Evolutionary conservation across 75 land plant species (phyloP), one percentile per base, ranked within the genome.

Genomic region (Selaginella moellendorffii): DNA sequence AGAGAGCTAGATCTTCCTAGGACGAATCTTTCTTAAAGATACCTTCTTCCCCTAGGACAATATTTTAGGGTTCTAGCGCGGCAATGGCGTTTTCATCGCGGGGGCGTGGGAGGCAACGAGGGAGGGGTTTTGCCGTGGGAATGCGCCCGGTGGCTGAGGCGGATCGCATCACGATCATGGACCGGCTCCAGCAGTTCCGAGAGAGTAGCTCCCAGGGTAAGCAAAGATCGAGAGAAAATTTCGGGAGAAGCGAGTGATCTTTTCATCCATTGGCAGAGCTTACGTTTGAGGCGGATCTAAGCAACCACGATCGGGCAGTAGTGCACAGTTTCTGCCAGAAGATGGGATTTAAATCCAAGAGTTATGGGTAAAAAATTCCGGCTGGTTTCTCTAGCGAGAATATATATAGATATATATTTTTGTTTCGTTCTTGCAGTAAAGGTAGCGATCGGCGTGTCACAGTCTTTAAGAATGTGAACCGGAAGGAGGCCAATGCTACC

Each of bases 391-490:
- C 52, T 46, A n/a, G n/a, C n/a, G n/a, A n/a, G n/a, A n/a, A n/a
- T n/a, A n/a, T n/a, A n/a, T n/a, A n/a, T n/a, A n/a, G n/a, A n/a
- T n/a, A n/a, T n/a, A n/a, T n/a, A n/a, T n/a, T n/a, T n/a, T 24
- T 12, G 14, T 27, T 1, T 17, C 2, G 8, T 31, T 64, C 24
- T 0, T 68, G 52, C 73, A 90, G 97, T 54, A 67, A 72, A 62
- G 88, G 85, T 8, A 62, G 28, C 2, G 63, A 65, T 18, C 78
- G 97, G 14, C 42, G 82, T 63, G 74, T 90, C 58, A 80, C 88
- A 42, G 88, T 90, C 51, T 87, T 58, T 56, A 74, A 81, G n/a
- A n/a, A n/a, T n/a, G n/a, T n/a, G n/a, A 56, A 19, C 52, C 21
- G 51, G 2, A 0, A 61, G 25, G 9, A 31, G 30, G 0, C 54